Base-by-base conservation (phyloP, 2,329 filamentous ascomycete species). In the Trichoderma koningiopsis region DNA sequence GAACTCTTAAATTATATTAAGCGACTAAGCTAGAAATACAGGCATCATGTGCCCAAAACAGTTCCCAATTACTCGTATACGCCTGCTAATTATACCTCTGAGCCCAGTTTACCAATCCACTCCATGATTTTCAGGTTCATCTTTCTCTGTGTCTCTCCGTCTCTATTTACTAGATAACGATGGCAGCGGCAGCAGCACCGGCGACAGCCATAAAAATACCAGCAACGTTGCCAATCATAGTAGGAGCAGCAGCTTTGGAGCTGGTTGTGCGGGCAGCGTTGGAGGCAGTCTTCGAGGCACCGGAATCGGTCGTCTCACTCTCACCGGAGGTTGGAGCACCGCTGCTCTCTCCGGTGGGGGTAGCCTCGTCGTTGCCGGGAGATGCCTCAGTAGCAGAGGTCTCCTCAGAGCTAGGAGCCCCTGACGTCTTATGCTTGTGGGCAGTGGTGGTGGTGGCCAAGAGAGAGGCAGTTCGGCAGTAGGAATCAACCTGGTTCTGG, bases 391-490 rank as follows among this genome's bases (percentile, higher is more conserved):
- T 69, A 29, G 73, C 62, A 58, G 71, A 70, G 24, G 16, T 56
- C 22, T 72, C 43, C 27, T 69, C 33, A 5, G 75, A 68, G 70
- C 71, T 68, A 35, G 75, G 65, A 55, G 76, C 71, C 13, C 73
- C 65, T 31, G 76, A 59, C 14, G 73, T 65, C 68, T 73, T 64
- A 37, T 68, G 55, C 55, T 78, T 75, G 64, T 70, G 73, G 56
- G 75, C 70, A 61, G 72, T 72, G 70, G 76, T 75, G 52, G 75
- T 76, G 56, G 81, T 80, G 47, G 80, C 79, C 77, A 80, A 82
- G 74, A 82, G 78, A 70, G 78, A 81, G 70, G 82, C 83, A 72
- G 83, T 80, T 68, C 77, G 75, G 80, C 85, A 86, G 80, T 77
- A 82, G 74, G 81, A 78, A 70, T 76, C 75, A 71, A 83, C 79